Conservation (phyloP, 805 yeast species). For the Zygotorulaspora danielsina region DNA sequence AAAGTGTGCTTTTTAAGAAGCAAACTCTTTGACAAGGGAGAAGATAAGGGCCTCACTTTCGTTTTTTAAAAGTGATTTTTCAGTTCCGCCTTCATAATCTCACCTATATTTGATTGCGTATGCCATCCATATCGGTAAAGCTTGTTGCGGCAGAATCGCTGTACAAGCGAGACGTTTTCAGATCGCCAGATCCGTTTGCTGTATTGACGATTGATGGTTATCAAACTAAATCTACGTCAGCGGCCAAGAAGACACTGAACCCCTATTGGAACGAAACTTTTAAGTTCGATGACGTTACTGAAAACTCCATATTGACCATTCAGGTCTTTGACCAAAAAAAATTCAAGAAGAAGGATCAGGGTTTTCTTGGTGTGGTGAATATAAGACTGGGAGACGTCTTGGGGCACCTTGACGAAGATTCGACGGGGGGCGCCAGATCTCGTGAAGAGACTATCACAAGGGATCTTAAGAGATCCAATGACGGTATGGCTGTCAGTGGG, state of each 20-base stretch:
- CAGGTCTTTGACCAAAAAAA: conserved; percentile 97
- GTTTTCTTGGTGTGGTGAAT: conserved; percentile 94
- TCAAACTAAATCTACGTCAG: conserved; percentile 91
- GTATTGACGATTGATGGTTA: conserved; percentile 96
- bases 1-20: no score
- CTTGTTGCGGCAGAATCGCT: conserved; percentile 95
- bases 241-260: conserved; percentile 87
- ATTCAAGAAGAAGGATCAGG: conserved; percentile 97
- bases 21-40: no score
- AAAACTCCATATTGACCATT: conserved; percentile 79
- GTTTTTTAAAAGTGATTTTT: neutral
- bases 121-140: conserved; percentile 52
- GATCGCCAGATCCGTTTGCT: conserved; percentile 97
- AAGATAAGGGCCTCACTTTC: no score
- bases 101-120: no score
- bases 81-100: no score
- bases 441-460: conserved; percentile 85
- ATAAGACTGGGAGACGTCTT: conserved; percentile 79
- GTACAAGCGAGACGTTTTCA: conserved; percentile 89
- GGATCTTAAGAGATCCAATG: conserved; percentile 87
- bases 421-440: conserved; percentile 24
- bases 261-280: conserved; percentile 98
- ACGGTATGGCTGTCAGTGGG: conserved; percentile 89
- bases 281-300: conserved; percentile 65
- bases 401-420: conserved; percentile 53